Conservation (phyloP, 1,139 yeast genomes). For the Suhomyces yuchorum region DNA sequence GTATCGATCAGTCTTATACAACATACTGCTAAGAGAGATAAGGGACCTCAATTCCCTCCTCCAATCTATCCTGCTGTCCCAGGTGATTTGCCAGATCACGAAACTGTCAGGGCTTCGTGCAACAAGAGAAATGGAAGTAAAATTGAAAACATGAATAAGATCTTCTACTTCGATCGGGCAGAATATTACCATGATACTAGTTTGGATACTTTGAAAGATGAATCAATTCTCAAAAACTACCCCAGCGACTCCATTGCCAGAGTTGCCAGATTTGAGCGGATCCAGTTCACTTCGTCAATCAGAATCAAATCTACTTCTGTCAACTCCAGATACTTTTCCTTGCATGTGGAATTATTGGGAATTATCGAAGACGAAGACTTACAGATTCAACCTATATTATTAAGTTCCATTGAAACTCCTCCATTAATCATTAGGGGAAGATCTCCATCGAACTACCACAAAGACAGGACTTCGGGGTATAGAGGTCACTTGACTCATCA, state of each 20-base stretch:
- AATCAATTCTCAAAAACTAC: slow-evolving; percentile 44
- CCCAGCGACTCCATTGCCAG: slow-evolving; percentile 54
- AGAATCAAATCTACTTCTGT: slow-evolving; percentile 52
- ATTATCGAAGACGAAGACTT: slow-evolving; percentile 43
- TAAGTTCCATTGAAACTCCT: slow-evolving; percentile 55
- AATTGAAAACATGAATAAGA: slow-evolving; percentile 52
- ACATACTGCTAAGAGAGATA: slow-evolving; percentile 71
- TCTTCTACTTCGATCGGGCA: slow-evolving; percentile 51
- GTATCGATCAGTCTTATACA: slow-evolving; percentile 55
- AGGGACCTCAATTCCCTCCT: slow-evolving; percentile 68
- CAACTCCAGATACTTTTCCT: slow-evolving; percentile 50
- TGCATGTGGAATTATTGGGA: slow-evolving; percentile 59
- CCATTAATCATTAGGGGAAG: slow-evolving; percentile 68
- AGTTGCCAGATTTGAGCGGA: slow-evolving; percentile 68
- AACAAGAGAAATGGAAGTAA: slow-evolving; percentile 57
- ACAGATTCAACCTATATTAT: slow-evolving; percentile 42
- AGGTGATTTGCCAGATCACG: slow-evolving; percentile 60
- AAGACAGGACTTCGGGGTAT: slow-evolving; percentile 43
- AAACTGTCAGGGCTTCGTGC: slow-evolving; percentile 57
- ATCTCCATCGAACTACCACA: slow-evolving; percentile 64
- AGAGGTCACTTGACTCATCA: slow-evolving; percentile 24
- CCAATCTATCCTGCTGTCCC: slow-evolving; percentile 62
- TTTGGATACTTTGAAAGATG: slow-evolving; percentile 35
- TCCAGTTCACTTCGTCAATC: slow-evolving; percentile 66
- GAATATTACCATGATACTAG: slow-evolving; percentile 36